These are phyloP conservation scores for Miscanthus lutarioriparius DNA, from an alignment of 176 grass and related monocot genomes.

Conservation along the genomic window DNA sequence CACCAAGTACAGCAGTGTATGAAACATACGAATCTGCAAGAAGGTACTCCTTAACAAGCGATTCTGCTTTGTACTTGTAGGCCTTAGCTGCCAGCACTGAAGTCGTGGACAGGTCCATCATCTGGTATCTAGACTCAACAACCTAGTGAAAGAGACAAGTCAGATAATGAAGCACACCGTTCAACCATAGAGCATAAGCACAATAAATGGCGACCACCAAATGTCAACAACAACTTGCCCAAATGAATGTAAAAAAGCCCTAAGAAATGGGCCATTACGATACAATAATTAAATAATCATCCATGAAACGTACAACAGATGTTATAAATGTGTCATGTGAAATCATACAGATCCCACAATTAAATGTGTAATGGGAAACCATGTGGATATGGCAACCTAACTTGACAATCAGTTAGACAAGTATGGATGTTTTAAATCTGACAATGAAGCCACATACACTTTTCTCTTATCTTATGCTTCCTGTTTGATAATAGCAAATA, in stretches of 20 bases:
- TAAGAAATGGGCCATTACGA: conserved; percentile 27
- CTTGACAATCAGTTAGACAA: conserved; percentile 1
- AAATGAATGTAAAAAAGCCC: conserved; percentile 22
- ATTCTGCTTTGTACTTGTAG: conserved; percentile 73
- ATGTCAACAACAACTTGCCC: conserved; percentile 4
- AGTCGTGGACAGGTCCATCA: conserved; percentile 53
- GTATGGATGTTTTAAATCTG: conserved; percentile 12
- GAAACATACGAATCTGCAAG: conserved; percentile 81
- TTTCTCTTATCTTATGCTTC: background rate
- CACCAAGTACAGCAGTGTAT: conserved; percentile 76
- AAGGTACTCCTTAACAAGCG: conserved; percentile 83
- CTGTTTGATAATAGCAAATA: background rate
- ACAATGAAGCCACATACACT: conserved; percentile 13
- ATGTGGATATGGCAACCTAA: background rate
- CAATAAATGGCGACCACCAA: conserved; percentile 25
- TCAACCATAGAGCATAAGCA: conserved; percentile 3
- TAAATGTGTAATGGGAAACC: conserved; percentile 28
- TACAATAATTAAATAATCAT: conserved; percentile 26
- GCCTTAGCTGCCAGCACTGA: conserved; percentile 59
- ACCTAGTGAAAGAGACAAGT: conserved; percentile 30
- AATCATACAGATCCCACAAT: conserved; percentile 36
- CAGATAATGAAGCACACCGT: conserved; percentile 25
- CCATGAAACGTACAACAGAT: conserved; percentile 2
- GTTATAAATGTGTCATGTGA: conserved; percentile 32
- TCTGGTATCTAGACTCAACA: conserved; percentile 16